phyloP scores from a whole-genome alignment of 805 yeast genomes.

The Cyberlindnera maclurae region DNA sequence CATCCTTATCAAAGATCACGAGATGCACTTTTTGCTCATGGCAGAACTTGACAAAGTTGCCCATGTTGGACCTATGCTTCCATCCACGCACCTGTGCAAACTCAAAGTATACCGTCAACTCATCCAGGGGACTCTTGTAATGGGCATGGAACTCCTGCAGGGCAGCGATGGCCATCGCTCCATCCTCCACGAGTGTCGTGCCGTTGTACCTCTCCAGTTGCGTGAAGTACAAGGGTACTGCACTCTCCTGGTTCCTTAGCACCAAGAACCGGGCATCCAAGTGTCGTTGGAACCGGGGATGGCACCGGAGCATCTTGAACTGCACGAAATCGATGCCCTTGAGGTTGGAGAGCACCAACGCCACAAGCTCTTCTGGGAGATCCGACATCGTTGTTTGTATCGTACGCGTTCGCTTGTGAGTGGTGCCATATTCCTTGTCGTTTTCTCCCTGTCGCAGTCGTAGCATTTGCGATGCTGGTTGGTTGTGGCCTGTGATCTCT shows the following conservation, averaged over 20 bases:
- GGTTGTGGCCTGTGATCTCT: too few relatives aligned
- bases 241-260: not conserved
- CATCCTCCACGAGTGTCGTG: not conserved
- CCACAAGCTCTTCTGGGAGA: not conserved
- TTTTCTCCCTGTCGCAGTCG: too few relatives aligned
- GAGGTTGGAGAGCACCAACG: not conserved
- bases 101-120: slow-evolving; percentile 1
- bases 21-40: not conserved
- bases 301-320: not conserved
- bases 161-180: not conserved
- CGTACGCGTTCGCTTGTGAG: too few relatives aligned
- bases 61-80: not conserved
- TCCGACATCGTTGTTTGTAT: not conserved
- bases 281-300: not conserved
- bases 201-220: not conserved
- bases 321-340: not conserved
- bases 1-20: not conserved
- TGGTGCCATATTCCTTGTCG: too few relatives aligned
- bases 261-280: not conserved
- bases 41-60: not conserved
- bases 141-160: not conserved
- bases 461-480: too few relatives aligned
- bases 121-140: not conserved
- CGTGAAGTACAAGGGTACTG: not conserved
- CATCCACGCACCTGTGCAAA: not conserved